A percentile compares a stretch with the other conserved stretches of the same genome.
Conservation (phyloP, 805 yeast genomes). For the Saccharomycopsis babjevae region DNA sequence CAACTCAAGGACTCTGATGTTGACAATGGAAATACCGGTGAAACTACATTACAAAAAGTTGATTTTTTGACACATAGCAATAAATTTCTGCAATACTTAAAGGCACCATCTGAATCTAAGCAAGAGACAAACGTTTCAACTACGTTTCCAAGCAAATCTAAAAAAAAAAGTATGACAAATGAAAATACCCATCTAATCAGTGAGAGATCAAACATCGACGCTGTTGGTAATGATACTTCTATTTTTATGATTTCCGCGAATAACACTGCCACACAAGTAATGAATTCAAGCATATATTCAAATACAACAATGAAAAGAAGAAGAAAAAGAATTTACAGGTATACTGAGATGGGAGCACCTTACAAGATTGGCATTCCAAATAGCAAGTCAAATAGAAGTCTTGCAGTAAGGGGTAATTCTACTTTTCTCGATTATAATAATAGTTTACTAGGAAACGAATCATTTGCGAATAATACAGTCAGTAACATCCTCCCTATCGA, state of each 20-base stretch:
- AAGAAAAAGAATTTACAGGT: slow-evolving; percentile 4
- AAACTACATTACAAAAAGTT: background rate
- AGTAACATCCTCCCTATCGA: background rate
- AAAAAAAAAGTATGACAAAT: background rate
- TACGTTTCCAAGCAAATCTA: background rate
- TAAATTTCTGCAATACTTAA: background rate
- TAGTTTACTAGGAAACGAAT: background rate
- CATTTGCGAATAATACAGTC: background rate
- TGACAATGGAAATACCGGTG: background rate
- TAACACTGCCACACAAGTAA: background rate
- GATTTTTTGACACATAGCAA: background rate
- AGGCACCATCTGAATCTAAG: background rate
- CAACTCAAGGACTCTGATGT: slow-evolving; percentile 3
- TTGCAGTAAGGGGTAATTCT: background rate
- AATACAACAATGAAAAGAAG: slow-evolving; percentile 1
- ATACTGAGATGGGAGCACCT: slow-evolving; percentile 10
- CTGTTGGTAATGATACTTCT: background rate
- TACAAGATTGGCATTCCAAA: slow-evolving; percentile 8
- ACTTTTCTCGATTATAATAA: slow-evolving; percentile 1
- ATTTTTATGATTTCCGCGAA: background rate
- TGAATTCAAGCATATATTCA: background rate
- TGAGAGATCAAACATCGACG: background rate
- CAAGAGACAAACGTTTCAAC: background rate
- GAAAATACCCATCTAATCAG: background rate
- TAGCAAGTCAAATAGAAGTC: background rate